phyloP scores from a whole-genome alignment of 2,329 filamentous ascomycete genomes.

The Aspergillus puulaauensis region DNA sequence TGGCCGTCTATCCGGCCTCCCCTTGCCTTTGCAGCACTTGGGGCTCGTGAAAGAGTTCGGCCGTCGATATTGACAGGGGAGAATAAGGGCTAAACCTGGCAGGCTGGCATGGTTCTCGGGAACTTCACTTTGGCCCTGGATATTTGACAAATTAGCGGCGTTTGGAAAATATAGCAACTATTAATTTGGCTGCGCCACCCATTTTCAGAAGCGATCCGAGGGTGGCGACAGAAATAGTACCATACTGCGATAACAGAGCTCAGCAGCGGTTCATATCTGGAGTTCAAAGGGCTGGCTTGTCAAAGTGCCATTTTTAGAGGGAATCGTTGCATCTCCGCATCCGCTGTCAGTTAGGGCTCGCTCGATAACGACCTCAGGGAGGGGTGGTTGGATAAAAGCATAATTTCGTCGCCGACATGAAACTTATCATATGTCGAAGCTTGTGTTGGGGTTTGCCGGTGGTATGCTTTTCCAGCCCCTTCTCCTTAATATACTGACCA shows the following conservation, averaged over 20 bases:
- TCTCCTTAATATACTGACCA: not conserved
- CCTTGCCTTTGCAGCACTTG: not conserved
- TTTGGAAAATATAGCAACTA: not conserved
- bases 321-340: slow-evolving; percentile 18
- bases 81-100: not conserved
- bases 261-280: no score
- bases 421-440: not conserved
- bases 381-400: no score
- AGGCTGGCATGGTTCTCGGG: not conserved
- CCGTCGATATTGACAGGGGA: not conserved
- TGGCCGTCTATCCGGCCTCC: not conserved
- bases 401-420: not conserved
- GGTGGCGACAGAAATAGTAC: slow-evolving; percentile 22
- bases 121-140: not conserved
- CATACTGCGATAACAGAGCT: slow-evolving; percentile 4
- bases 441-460: not conserved
- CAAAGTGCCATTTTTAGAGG: no score
- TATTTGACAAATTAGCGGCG: not conserved
- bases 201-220: slow-evolving; percentile 9
- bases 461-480: not conserved
- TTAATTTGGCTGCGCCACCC: slow-evolving; percentile 19
- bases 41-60: not conserved
- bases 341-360: slow-evolving; percentile 11
- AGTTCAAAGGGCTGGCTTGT: no score
- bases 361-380: no score